Evolutionary conservation across 805 yeast species (phyloP).

Genomic region (Teunomyces cretensis): DNA sequence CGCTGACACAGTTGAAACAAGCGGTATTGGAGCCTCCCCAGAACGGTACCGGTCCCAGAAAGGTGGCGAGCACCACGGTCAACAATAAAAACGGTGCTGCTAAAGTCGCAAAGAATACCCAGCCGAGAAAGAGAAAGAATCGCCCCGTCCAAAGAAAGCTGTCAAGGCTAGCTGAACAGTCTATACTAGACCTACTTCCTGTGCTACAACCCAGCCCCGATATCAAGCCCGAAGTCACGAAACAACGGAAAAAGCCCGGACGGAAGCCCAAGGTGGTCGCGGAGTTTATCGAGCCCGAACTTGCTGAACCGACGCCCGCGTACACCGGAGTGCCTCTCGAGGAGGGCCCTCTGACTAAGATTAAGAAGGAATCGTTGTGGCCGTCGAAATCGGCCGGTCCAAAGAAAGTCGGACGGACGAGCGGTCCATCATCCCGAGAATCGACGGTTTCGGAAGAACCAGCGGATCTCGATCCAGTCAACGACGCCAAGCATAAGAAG

Average conservation of each 20-base stretch:
- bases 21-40: not conserved
- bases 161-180: not conserved
- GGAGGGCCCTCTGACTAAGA: constrained; percentile 60
- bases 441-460: constrained; percentile 15
- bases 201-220: not conserved
- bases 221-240: not conserved
- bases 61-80: not conserved
- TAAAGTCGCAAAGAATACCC: constrained; percentile 1
- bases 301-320: constrained; percentile 53
- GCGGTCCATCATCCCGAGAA: constrained; percentile 15
- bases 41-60: not conserved
- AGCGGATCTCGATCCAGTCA: constrained; percentile 10
- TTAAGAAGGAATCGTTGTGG: constrained; percentile 58
- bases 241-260: not conserved
- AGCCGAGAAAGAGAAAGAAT: not conserved
- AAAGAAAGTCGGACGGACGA: constrained; percentile 9
- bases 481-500: constrained; percentile 12
- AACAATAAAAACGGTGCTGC: not conserved
- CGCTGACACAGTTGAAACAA: not conserved
- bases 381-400: constrained; percentile 18
- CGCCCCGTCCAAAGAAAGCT: not conserved
- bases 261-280: not conserved
- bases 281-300: constrained; percentile 58
- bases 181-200: not conserved
- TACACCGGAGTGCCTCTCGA: constrained; percentile 76